Evolutionary conservation across 2,329 filamentous ascomycete genomes (phyloP), one percentile per base, ranked within the genome.

Genomic region (Clarireedia hainanense): DNA sequence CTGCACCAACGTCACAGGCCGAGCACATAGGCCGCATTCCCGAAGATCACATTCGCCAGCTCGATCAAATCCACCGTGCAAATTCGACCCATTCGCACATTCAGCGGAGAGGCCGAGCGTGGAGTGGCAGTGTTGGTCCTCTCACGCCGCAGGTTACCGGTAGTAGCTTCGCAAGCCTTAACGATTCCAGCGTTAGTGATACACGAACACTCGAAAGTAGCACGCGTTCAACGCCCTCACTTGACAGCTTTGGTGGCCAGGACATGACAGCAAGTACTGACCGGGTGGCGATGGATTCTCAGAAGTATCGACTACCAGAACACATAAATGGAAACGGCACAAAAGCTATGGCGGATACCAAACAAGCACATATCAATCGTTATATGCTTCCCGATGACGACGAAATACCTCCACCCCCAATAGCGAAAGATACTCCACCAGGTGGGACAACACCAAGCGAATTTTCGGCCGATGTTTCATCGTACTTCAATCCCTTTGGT

Each of bases 281-380:
- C 52, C 75, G 76, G 57, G 65, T 83, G 70, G 79, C 80, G 61
- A 84, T 86, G 78, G 86, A 90, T 71, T 85, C 81, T 56, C 80
- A 86, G 67, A 89, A 90, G 70, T 90, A 89, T 68, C 80, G 83
- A 46, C 73, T 89, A 68, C 85, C 86, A 55, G 86, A 90, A 70
- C 80, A 85, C 68, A 80, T 75, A 52, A 85, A 83, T 72, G 78
- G 82, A 71, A 80, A 89, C 75, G 81, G 83, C 72, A 78, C 83
- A 68, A 85, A 86, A 67, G 78, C 77, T 42, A 80, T 81, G 59
- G 72, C 76, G 34, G 78, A 81, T 39, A 81, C 75, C 45, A 78
- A 78, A 56, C 75, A 76, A 61, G 80, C 83, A 61, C 81, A 84
- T 60, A 69, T 85, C 56, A 77, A 81, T 51, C 74, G 71, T 58